Evolutionary conservation across 306 rosid genomes (phyloP).

Genomic region (Alnus rubra): DNA sequence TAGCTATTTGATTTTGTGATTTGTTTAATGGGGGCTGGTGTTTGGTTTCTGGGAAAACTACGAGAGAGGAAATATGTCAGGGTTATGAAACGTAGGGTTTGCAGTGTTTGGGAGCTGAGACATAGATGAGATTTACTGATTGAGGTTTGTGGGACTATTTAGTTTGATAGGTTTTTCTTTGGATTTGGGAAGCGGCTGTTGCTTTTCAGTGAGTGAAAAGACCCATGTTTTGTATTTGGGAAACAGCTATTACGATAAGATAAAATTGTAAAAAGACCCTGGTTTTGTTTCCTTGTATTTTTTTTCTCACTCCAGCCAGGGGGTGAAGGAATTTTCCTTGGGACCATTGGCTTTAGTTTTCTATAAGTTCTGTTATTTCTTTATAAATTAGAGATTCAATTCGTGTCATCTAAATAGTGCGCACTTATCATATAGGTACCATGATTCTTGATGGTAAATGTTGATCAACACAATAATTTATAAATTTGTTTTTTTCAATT

Average conservation of each 20-base stretch:
- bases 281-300: neutral
- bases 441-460: neutral
- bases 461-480: neutral
- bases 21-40: conserved; percentile 4
- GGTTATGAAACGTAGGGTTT: conserved; percentile 8
- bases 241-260: no score
- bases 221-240: neutral
- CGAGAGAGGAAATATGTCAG: neutral
- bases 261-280: neutral
- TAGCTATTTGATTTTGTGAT: neutral
- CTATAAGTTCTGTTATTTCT: neutral
- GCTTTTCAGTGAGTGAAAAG: neutral
- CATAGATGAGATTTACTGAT: neutral
- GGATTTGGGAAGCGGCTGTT: neutral
- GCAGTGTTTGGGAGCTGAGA: neutral
- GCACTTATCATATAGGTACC: neutral
- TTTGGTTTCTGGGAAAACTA: conserved; percentile 1
- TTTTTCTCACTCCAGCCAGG: neutral
- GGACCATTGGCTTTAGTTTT: neutral
- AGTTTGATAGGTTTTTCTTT: neutral
- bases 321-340: neutral
- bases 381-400: neutral
- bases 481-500: neutral
- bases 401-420: neutral
- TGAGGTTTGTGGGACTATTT: neutral